Evolutionary conservation across 2,329 filamentous ascomycete genomes (phyloP).

Genomic region (Dothidotthia symphoricarpi): DNA sequence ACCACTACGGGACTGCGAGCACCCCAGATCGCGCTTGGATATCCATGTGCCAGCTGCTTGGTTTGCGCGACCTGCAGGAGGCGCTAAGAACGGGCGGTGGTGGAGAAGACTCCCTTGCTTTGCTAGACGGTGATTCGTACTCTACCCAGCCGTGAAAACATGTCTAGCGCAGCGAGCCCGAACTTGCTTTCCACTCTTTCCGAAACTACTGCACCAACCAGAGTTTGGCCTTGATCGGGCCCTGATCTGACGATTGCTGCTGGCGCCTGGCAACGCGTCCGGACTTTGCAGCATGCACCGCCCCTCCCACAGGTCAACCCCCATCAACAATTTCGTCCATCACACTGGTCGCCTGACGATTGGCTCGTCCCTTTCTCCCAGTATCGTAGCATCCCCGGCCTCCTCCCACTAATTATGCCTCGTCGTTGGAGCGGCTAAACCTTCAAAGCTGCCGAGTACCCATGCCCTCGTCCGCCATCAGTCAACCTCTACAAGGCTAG

Average conservation of each 20-base stretch:
- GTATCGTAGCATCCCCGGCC: conserved; percentile 23
- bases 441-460: conserved; percentile 19
- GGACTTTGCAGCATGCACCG: conserved; percentile 18
- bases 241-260: conserved; percentile 23
- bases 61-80: conserved; percentile 32
- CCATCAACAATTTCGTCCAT: conserved; percentile 15
- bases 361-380: neutral
- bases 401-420: conserved; percentile 22
- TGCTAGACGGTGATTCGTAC: conserved; percentile 10
- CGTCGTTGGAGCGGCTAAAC: conserved; percentile 34
- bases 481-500: conserved; percentile 18
- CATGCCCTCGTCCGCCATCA: too few species aligned
- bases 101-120: conserved; percentile 13
- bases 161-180: conserved; percentile 16
- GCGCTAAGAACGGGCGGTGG: conserved; percentile 23
- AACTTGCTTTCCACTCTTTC: conserved; percentile 23
- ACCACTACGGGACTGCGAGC: conserved; percentile 14
- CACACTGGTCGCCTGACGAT: conserved; percentile 10
- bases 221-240: conserved; percentile 25
- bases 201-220: conserved; percentile 36
- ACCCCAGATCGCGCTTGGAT: conserved; percentile 37
- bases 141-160: conserved; percentile 12
- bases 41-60: conserved; percentile 32
- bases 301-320: conserved; percentile 5
- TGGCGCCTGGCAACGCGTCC: conserved; percentile 19